phyloP scores from a whole-genome alignment of 1,139 yeast species.

The Candida sanyaensis region DNA sequence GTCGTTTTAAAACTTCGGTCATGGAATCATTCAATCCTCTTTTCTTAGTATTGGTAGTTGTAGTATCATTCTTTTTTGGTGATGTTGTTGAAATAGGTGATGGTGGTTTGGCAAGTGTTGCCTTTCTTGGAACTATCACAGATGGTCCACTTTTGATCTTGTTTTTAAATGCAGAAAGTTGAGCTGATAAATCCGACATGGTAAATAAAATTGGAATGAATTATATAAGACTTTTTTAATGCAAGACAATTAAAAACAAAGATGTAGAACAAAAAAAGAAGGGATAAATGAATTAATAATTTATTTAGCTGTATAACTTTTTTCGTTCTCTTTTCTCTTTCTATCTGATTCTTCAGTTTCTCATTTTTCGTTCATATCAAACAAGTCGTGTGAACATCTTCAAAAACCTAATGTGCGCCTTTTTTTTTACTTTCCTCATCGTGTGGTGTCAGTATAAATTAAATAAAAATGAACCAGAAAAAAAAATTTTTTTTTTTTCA shows the following conservation, averaged over 20 bases:
- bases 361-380: not conserved
- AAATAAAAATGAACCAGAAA: not conserved
- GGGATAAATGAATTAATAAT: not conserved
- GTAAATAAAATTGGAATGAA: not conserved
- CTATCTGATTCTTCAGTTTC: not conserved
- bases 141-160: slow-evolving; percentile 51
- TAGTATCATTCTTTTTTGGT: slow-evolving; percentile 4
- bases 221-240: too few species aligned
- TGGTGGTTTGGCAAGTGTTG: slow-evolving; percentile 16
- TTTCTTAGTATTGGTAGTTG: slow-evolving; percentile 10
- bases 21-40: slow-evolving; percentile 26
- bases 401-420: too few species aligned
- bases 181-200: slow-evolving; percentile 50
- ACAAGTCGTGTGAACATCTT: not conserved
- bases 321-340: not conserved
- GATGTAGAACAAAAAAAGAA: not conserved
- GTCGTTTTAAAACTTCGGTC: slow-evolving; percentile 40
- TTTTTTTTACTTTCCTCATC: too few species aligned
- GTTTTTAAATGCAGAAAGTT: slow-evolving; percentile 50
- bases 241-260: not conserved
- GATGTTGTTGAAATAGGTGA: slow-evolving; percentile 8
- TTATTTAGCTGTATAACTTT: not conserved
- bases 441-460: not conserved
- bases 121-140: slow-evolving; percentile 36
- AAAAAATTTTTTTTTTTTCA: not conserved